Evolutionary conservation across 2,329 filamentous ascomycete genomes (phyloP), one percentile per base, ranked within the genome.

Genomic region (Venturia carpophila): DNA sequence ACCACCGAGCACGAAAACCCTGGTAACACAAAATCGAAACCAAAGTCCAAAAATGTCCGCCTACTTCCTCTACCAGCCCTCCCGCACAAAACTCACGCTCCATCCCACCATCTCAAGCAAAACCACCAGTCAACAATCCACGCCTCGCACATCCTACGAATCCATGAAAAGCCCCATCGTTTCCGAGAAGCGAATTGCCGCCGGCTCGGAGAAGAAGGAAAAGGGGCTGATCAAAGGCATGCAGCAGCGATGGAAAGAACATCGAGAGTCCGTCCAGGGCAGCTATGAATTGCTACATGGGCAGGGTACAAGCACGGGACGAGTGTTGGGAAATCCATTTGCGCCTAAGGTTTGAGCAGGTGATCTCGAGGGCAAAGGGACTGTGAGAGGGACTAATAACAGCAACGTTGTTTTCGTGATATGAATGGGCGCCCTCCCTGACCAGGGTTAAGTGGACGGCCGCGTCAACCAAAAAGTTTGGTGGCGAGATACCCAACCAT

Each of bases 221-320:
- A n/a, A 37, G 30, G 27, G 17, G 65, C 67, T 69, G 1, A 71
- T 69, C 69, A 55, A 61, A 5, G 63, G 66, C 6, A 61, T 73
- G 60, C 71, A 71, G 64, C 55, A 65, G 11, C 68, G 63, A 66
- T 70, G 70, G n/a, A 69, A 70, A 43, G 72, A 73, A 67, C 72
- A 73, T 43, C 71, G 71, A 45, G 60, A 68, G n/a, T 66, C 66
- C 37, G 60, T 71, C 24, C 71, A 70, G 37, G 68, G 67, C 1
- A 69, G 67, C 19, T 72, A 69, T 65, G 68, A 62, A 11, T 45
- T 63, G 21, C 69, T 71, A 62, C 72, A 73, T 41, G 70, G 71
- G 27, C 62, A 43, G 34, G 61, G 42, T 7, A 49, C 61, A 7
- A 52, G 34, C 11, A 63, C 52, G 15, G 52, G 52, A 37, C 27